Evolutionary conservation across 2,329 filamentous ascomycete genomes (phyloP).

Genomic region (Pseudogymnoascus sp.): DNA sequence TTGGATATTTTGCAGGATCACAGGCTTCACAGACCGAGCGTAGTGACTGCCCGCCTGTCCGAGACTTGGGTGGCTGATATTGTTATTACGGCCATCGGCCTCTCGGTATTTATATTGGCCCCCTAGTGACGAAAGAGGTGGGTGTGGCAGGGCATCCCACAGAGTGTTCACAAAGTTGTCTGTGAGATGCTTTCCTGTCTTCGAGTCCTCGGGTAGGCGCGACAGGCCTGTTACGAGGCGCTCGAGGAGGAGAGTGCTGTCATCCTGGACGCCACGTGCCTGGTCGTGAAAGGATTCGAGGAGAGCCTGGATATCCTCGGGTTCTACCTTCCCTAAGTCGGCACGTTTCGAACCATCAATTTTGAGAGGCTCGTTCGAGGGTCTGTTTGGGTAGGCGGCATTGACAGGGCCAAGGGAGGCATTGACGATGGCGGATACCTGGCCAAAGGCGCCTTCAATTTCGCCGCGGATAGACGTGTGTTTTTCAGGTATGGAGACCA

Average conservation of each 20-base stretch:
- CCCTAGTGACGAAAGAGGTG: constrained; percentile 59
- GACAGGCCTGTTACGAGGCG: constrained; percentile 47
- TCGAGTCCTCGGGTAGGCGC: constrained; percentile 25
- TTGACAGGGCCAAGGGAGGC: constrained; percentile 36
- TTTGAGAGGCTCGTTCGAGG: constrained; percentile 27
- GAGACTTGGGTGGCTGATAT: constrained; percentile 57
- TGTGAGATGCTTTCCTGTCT: constrained; percentile 42
- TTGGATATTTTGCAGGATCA: constrained; percentile 54
- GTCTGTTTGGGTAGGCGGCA: constrained; percentile 30
- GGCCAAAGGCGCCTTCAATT: constrained; percentile 31
- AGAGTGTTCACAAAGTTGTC: constrained; percentile 62
- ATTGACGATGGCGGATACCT: constrained; percentile 34
- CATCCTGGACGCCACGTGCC: constrained; percentile 59
- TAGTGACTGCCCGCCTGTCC: constrained; percentile 64
- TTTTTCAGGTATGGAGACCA: not conserved
- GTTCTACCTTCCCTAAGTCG: constrained; percentile 42
- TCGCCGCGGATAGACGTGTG: constrained; percentile 23
- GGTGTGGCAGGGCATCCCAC: constrained; percentile 67
- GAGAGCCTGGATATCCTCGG: constrained; percentile 51
- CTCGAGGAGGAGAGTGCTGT: constrained; percentile 75
- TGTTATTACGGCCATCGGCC: constrained; percentile 66
- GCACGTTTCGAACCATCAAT: not conserved
- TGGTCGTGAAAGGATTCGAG: constrained; percentile 54
- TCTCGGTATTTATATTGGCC: constrained; percentile 59
- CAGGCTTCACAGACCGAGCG: constrained; percentile 56